Evolutionary conservation across 495 filamentous ascomycete genomes (phyloP).

Genomic region (Xylaria telfairii): DNA sequence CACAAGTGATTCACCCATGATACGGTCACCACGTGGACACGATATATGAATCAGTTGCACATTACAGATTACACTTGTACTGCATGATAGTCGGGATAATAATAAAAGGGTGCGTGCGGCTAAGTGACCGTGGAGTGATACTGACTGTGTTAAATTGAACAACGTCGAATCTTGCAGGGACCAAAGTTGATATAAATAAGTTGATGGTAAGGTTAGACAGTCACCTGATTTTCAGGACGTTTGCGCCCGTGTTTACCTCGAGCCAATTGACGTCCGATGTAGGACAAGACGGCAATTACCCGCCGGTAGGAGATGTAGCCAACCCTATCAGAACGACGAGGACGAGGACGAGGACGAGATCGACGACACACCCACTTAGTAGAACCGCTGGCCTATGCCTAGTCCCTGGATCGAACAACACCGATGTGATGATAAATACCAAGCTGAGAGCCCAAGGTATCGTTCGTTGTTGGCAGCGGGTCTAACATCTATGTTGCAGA

Average conservation of each 20-base stretch:
- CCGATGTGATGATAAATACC: not conserved
- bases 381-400: not conserved
- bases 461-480: not conserved
- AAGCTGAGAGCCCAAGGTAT: not conserved
- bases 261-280: not conserved
- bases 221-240: not conserved
- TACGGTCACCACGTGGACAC: not conserved
- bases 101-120: not conserved
- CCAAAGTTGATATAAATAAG: not conserved
- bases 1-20: not conserved
- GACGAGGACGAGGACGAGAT: too few species aligned
- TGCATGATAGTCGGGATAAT: not conserved
- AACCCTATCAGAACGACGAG: constrained; percentile 2
- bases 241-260: not conserved
- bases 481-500: not conserved
- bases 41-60: not conserved
- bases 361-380: too few species aligned
- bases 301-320: not conserved
- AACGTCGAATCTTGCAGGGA: not conserved
- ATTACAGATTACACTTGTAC: not conserved
- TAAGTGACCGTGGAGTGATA: not conserved
- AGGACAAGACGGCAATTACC: constrained; percentile 1
- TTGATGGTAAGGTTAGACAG: not conserved
- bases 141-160: not conserved
- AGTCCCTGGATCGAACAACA: not conserved